Evolutionary conservation across 2,329 filamentous ascomycete genomes (phyloP), one percentile per base, ranked within the genome.

Genomic region (Thielaviopsis punctulata): DNA sequence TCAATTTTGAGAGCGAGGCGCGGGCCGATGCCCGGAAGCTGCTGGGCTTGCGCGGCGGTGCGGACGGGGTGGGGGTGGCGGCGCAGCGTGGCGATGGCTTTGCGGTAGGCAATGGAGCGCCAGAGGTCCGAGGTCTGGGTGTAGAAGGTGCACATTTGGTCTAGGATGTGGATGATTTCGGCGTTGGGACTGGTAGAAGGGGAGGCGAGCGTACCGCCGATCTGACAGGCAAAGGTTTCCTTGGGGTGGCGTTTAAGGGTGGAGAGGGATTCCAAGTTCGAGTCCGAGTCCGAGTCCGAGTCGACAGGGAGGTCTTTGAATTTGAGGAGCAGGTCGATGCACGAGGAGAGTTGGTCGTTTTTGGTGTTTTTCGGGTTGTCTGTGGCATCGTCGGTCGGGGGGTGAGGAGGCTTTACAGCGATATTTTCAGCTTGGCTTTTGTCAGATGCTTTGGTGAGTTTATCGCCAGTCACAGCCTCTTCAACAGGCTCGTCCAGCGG

Each of bases 1-100:
- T 92, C 86, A 57, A 96, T 92, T 64, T 95, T 95, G 23, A 76
- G 71, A 0, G 88, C 88, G 1, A 95, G 68, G 1, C 85, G 75
- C 10, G 70, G 60, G 7, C 89, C 89, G 33, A 95, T 79, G 54
- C 73, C 75, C 1, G 79, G 78, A 1, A 95, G 71, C 1, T 66
- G 64, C 10, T 73, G 67, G 0, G 89, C 90, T 63, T 93, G 75
- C 48, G 79, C 73, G 54, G 76, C 79, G 0, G 82, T 89, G 3
- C 65, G 69, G 54, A 95, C 76, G 61, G 79, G 82, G 47, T 58
- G 60, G 0, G 68, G 62, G 56, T 89, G 82, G 47, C 77, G 80
- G 45, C 78, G 78, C 12, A 96, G 71, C 2, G 78, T 83, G n/a
- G 72, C 69, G 49, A 93, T 84, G 12, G 77, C 86, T 62, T 81